These are phyloP conservation scores for Beauveria brongniartii DNA, from an alignment of 2,329 filamentous ascomycete genomes.

Conservation along the genomic window DNA sequence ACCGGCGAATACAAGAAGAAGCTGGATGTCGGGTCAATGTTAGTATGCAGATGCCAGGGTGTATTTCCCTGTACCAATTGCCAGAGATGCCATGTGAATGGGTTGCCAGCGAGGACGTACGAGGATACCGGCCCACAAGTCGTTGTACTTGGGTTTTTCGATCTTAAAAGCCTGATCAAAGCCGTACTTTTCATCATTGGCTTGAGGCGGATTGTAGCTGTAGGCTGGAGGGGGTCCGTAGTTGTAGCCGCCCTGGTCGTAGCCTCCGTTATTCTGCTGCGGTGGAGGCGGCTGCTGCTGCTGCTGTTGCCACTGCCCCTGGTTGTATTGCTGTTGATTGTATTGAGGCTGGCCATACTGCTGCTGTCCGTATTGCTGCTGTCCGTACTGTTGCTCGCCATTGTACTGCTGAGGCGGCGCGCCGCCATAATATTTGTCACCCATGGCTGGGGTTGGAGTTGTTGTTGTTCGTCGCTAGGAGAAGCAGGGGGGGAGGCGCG, in stretches of 20 bases:
- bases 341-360: conserved; percentile 14
- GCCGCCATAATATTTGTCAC: conserved; percentile 24
- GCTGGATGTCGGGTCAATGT: conserved; percentile 30
- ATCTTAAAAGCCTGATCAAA: conserved; percentile 82
- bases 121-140: conserved; percentile 79
- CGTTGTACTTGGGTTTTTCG: conserved; percentile 78
- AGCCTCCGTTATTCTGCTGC: conserved; percentile 18
- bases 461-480: neutral
- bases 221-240: conserved; percentile 25
- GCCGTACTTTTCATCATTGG: conserved; percentile 38
- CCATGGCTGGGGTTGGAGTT: conserved; percentile 20
- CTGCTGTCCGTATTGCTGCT: conserved; percentile 11
- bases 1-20: conserved; percentile 62
- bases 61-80: neutral
- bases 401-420: conserved; percentile 13
- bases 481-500: neutral
- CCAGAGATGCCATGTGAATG: neutral
- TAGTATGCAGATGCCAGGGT: neutral
- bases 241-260: conserved; percentile 16
- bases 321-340: conserved; percentile 15
- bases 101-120: conserved; percentile 31
- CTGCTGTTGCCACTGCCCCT: conserved; percentile 19
- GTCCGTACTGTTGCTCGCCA: conserved; percentile 7
- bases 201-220: conserved; percentile 29
- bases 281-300: conserved; percentile 21